These are phyloP conservation scores for Lepraria neglecta DNA, from an alignment of 495 filamentous ascomycete species.

Conservation along the genomic window DNA sequence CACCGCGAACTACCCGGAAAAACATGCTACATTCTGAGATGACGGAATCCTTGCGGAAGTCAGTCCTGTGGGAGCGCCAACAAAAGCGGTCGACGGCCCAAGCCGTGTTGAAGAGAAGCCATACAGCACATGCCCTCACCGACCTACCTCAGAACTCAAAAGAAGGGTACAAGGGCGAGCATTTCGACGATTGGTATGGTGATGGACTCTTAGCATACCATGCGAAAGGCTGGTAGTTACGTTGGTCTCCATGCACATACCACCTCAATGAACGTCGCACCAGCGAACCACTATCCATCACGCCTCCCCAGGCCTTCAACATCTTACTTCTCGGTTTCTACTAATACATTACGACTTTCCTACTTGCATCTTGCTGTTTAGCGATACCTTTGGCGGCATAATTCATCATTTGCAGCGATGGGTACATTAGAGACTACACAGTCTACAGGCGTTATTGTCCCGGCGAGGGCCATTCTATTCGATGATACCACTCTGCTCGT, in stretches of 20 bases:
- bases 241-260: not conserved
- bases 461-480: conserved; percentile 11
- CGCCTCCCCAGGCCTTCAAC: conserved; percentile 8
- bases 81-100: conserved; percentile 85
- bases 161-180: conserved; percentile 51
- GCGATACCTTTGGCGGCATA: conserved; percentile 23
- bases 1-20: conserved; percentile 84
- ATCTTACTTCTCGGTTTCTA: not conserved
- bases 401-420: conserved; percentile 20
- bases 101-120: conserved; percentile 82
- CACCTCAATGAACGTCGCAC: not conserved
- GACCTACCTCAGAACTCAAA: conserved; percentile 59
- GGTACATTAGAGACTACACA: not conserved
- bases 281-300: not conserved
- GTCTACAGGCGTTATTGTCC: not conserved
- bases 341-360: conserved; percentile 10
- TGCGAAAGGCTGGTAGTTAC: conserved; percentile 58
- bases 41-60: conserved; percentile 69
- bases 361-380: conserved; percentile 20
- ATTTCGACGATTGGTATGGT: conserved; percentile 60
- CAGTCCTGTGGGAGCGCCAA: conserved; percentile 80
- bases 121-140: conserved; percentile 83
- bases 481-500: conserved; percentile 28
- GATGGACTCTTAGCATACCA: conserved; percentile 64
- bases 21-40: conserved; percentile 97